Base-by-base conservation (phyloP, 2,329 filamentous ascomycete genomes). In the Venturia carpophila region DNA sequence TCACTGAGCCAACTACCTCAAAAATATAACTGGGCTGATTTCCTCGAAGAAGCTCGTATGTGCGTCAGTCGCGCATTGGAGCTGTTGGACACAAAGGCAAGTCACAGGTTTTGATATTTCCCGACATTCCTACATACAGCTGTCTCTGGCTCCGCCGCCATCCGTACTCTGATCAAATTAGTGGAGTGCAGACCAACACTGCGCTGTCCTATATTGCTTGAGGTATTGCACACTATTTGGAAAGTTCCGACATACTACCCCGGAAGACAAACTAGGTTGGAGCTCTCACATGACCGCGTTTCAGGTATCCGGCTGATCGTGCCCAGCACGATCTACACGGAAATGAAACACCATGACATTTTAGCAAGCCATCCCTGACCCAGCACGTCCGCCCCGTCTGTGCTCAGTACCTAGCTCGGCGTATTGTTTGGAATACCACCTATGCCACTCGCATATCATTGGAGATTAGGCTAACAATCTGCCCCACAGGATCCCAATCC, bases 11-110 rank as follows among this genome's bases (percentile, higher is more conserved):
- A 78, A 27, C 71, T 88, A 43, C 82, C 82, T 0, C 80, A 84
- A 68, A 85, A 82, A 69, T 87, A 87, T 69, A 79, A 81, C 39
- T 88, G 86, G 86, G 82, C 83, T 62, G 83, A 86, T 66, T 87
- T 88, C 66, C 75, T 87, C 19, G 79, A 85, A 67, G 79, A 65
- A 47, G 27, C 87, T 19, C 82, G 80, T 60, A 77, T 76, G 15
- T 84, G 85, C 71, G 79, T 88, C 60, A 80, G 78, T 63, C 84
- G 85, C 70, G 82, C 83, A 65, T 81, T 84, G 65, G 83, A 84
- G 11, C 17, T 42, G n/a, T 34, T 66, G 19, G 64, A 66, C 21
- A 13, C 43, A 21, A 66, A 63, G 60, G 60, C 37, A 63, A 47
- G 60, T 61, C 43, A 37, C 52, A 58, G n/a, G 30, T 58, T 58